Evolutionary conservation across 2,329 filamentous ascomycete species (phyloP).

Genomic region (Aspergillus calidoustus): DNA sequence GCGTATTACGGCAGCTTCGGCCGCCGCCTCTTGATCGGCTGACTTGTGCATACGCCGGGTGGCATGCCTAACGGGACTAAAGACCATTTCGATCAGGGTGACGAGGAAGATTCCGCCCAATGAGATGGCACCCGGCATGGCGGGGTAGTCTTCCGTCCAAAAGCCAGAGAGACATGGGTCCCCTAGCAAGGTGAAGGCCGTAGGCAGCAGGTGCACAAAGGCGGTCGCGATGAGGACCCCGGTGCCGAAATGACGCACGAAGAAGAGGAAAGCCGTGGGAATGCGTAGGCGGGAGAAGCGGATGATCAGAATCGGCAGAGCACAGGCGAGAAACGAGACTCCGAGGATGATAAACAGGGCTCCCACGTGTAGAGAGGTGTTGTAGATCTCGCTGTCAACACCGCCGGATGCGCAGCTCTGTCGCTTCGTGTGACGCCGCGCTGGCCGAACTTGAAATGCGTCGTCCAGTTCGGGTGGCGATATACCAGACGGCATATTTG

Average conservation of each 20-base stretch:
- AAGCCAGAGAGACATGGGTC: constrained; percentile 59
- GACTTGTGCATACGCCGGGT: constrained; percentile 23
- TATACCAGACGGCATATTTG: not conserved
- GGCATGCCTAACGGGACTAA: constrained; percentile 45
- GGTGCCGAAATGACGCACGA: constrained; percentile 75
- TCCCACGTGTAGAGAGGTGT: constrained; percentile 66
- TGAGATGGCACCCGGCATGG: constrained; percentile 55
- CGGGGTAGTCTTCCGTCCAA: constrained; percentile 52
- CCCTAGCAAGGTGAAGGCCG: constrained; percentile 57
- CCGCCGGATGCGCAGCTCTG: constrained; percentile 34
- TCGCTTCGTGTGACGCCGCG: constrained; percentile 20
- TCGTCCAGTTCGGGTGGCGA: not conserved
- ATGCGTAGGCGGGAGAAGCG: constrained; percentile 62
- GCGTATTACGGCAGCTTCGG: not conserved
- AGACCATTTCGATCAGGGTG: constrained; percentile 61
- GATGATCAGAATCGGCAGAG: constrained; percentile 68
- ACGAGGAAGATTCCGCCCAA: constrained; percentile 51
- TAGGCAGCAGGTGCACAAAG: constrained; percentile 77
- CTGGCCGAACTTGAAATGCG: not conserved
- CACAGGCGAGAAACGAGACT: constrained; percentile 62
- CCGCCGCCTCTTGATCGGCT: constrained; percentile 5
- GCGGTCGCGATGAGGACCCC: constrained; percentile 85
- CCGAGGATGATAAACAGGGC: constrained; percentile 66
- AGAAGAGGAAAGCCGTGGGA: constrained; percentile 50
- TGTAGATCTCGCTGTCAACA: constrained; percentile 52